phyloP scores from a whole-genome alignment of 371 early-diverging fungal genomes.

The Choanephora cucurbitarum region DNA sequence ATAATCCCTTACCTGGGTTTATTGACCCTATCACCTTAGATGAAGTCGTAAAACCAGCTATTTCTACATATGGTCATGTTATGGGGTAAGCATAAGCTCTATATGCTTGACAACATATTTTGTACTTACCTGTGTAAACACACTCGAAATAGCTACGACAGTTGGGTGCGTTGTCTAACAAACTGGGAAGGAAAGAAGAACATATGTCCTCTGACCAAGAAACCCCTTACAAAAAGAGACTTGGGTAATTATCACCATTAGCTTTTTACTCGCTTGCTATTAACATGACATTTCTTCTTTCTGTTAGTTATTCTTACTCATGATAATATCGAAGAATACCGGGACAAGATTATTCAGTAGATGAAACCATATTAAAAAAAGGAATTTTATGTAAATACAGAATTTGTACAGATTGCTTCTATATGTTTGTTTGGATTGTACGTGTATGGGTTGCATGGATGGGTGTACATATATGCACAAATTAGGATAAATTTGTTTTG shows the following conservation, averaged over 20 bases:
- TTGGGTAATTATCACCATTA: conserved; percentile 43
- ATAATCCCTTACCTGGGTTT: conserved; percentile 89
- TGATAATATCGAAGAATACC: conserved; percentile 39
- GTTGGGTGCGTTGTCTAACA: conserved; percentile 90
- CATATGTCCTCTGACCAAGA: conserved; percentile 93
- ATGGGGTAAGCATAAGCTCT: conserved; percentile 67
- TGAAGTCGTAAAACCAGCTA: conserved; percentile 88
- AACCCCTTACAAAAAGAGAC: conserved; percentile 88
- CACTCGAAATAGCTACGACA: conserved; percentile 67
- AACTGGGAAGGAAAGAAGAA: conserved; percentile 79
- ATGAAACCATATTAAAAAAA: neutral
- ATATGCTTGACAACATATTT: neutral
- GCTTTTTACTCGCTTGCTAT: neutral
- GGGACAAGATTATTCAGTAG: conserved; percentile 32
- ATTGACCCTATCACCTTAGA: conserved; percentile 94
- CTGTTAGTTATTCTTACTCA: conserved; percentile 35
- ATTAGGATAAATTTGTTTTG: neutral
- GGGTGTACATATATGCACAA: neutral
- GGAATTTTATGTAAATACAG: neutral
- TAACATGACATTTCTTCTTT: too few relatives aligned
- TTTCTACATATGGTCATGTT: conserved; percentile 95
- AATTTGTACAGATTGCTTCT: neutral
- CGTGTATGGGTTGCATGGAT: too few relatives aligned
- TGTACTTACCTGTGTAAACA: neutral
- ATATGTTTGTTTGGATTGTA: too few relatives aligned